Evolutionary conservation across 805 yeast genomes (phyloP).

Genomic region (Ogataea paraovalis): DNA sequence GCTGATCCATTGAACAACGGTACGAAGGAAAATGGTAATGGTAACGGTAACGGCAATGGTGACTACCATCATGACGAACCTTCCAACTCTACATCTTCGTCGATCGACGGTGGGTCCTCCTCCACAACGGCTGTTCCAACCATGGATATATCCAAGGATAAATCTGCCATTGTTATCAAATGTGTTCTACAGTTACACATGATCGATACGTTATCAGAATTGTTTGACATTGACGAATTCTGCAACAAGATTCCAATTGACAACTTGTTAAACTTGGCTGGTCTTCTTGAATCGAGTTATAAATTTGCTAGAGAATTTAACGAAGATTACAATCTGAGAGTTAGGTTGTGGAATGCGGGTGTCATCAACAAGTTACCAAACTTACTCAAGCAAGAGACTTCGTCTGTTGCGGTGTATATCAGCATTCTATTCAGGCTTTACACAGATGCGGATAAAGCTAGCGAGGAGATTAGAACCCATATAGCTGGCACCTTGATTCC

Average conservation of each 20-base stretch:
- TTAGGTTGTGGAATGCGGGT: slow-evolving; percentile 88
- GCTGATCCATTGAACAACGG: slow-evolving; percentile 43
- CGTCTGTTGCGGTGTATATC: slow-evolving; percentile 83
- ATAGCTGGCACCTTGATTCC: slow-evolving; percentile 58
- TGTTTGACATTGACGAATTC: slow-evolving; percentile 67
- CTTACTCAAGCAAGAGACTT: slow-evolving; percentile 84
- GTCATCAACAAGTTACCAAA: slow-evolving; percentile 91
- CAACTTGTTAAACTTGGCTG: slow-evolving; percentile 56
- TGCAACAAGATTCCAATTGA: slow-evolving; percentile 65
- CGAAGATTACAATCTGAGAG: slow-evolving; percentile 80
- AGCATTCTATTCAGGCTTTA: slow-evolving; percentile 77
- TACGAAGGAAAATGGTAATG: slow-evolving; percentile 24
- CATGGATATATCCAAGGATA: slow-evolving; percentile 46
- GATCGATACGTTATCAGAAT: slow-evolving; percentile 80
- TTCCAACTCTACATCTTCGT: background rate
- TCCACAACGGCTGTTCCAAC: slow-evolving; percentile 7
- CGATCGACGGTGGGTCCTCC: slow-evolving; percentile 28
- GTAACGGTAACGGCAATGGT: slow-evolving; percentile 10
- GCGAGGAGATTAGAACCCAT: slow-evolving; percentile 41
- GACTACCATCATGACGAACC: background rate
- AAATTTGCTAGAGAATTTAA: slow-evolving; percentile 84
- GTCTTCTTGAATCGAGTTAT: slow-evolving; percentile 63
- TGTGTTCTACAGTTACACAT: slow-evolving; percentile 86
- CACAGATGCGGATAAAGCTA: slow-evolving; percentile 55
- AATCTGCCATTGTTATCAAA: slow-evolving; percentile 80